These are phyloP conservation scores for Daldinia concentrica DNA, from an alignment of 495 filamentous ascomycete species.

Conservation along the genomic window DNA sequence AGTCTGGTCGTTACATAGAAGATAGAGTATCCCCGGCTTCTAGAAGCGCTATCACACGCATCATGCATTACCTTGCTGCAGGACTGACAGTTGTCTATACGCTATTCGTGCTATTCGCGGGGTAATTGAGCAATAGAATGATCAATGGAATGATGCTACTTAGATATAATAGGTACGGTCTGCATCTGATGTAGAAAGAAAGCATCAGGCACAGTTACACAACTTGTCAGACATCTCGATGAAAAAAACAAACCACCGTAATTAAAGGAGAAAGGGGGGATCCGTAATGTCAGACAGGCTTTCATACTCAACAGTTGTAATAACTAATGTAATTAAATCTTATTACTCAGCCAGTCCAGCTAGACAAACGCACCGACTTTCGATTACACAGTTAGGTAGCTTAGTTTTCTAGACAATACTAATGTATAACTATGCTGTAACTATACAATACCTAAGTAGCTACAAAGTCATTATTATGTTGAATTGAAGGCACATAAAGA, in stretches of 20 bases:
- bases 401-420: neutral
- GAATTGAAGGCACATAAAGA: neutral
- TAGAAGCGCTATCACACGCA: constrained; percentile 25
- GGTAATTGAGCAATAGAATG: constrained; percentile 24
- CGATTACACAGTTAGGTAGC: neutral
- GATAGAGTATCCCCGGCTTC: constrained; percentile 16
- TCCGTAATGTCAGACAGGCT: constrained; percentile 6
- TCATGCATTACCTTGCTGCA: constrained; percentile 27
- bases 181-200: constrained; percentile 1
- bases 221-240: constrained; percentile 6
- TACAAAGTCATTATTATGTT: neutral
- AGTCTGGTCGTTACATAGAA: neutral
- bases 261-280: constrained; percentile 8
- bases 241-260: constrained; percentile 5
- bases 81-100: constrained; percentile 26
- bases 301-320: neutral
- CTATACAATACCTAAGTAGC: neutral
- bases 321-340: constrained; percentile 40
- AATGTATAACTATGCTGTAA: neutral
- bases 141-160: no score
- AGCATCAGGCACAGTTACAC: neutral
- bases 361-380: constrained; percentile 10
- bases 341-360: constrained; percentile 31
- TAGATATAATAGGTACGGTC: neutral
- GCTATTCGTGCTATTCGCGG: constrained; percentile 25